Base-by-base conservation (phyloP, 257 asterid genomes). In the Cruciata laevipes region DNA sequence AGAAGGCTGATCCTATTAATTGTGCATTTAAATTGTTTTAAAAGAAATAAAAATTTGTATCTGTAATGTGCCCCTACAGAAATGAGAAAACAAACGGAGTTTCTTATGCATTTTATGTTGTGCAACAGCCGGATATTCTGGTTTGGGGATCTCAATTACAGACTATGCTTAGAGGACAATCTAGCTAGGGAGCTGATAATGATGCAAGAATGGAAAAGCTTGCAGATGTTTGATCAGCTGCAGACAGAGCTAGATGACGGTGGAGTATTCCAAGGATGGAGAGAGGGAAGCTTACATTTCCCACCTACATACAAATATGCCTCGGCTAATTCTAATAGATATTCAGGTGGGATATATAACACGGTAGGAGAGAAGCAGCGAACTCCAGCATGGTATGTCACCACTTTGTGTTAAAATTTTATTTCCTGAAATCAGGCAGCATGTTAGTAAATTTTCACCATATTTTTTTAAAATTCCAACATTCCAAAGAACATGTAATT, bases 71-170 rank as follows among this genome's bases (percentile, higher is more conserved):
- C 49, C 47, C 16, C 49, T 12, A 40, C 49, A 40, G 49, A 40
- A 40, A 11, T 40, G 49, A 40, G 49, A 11, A 40, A 1, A 47
- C 20, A 47, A 66, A 30, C 7, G 53, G 18, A n/a, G 20, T 58
- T 16, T 24, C 35, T 51, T 20, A 14, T 71, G 71, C 44, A 17
- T 73, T 24, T 79, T 81, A n/a, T 80, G 70, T 78, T 77, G 79
- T 79, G 71, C 72, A 76, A 69, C 90, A 91, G 98, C 75, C 89
- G 77, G 86, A 86, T 91, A 84, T 91, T 89, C 83, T 91, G 95
- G 98, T 89, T 91, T n/a, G 98, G 98, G 65, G 98, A 91, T 83
- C 96, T 91, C 73, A 91, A 91, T 87, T 91, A 91, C 81, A 87
- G 98, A 74, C 65, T 91, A 63, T 89, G 80, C 80, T 76, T 91